Percentiles rank a stretch among this genome's conserved stretches.
phyloP scores from a whole-genome alignment of 108 stramenopile genomes.

The Skeletonema grethae region DNA sequence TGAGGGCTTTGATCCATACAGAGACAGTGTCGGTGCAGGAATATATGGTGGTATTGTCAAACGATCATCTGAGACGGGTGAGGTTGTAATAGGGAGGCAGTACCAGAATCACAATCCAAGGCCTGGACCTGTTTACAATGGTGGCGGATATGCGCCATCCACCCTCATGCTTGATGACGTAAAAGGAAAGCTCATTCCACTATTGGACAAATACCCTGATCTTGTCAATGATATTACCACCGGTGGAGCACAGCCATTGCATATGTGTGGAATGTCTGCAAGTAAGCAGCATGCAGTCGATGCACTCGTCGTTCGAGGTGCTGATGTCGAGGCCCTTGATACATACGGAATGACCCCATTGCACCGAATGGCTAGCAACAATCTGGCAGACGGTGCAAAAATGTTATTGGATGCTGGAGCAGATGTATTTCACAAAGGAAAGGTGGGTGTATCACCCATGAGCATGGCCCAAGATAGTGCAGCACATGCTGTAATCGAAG shows the following conservation, averaged over 20 bases:
- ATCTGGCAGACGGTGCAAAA: slow-evolving; percentile 72
- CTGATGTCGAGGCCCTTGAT: slow-evolving; percentile 68
- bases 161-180: slow-evolving; percentile 54
- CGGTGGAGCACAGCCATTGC: slow-evolving; percentile 83
- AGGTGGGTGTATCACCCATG: slow-evolving; percentile 25
- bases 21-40: slow-evolving; percentile 80
- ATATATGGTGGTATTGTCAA: slow-evolving; percentile 83
- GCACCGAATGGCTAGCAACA: slow-evolving; percentile 89
- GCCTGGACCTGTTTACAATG: slow-evolving; percentile 83
- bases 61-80: slow-evolving; percentile 52
- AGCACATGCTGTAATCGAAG: slow-evolving; percentile 29
- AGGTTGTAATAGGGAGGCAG: slow-evolving; percentile 68
- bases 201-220: slow-evolving; percentile 65
- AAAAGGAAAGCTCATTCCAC: slow-evolving; percentile 55
- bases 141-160: slow-evolving; percentile 71
- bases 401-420: slow-evolving; percentile 63
- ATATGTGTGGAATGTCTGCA: slow-evolving; percentile 80
- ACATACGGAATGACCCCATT: slow-evolving; percentile 84
- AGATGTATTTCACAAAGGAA: slow-evolving; percentile 37
- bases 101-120: slow-evolving; percentile 83
- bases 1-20: slow-evolving; percentile 85
- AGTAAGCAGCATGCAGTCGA: slow-evolving; percentile 56
- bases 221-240: slow-evolving; percentile 73
- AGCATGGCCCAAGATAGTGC: slow-evolving; percentile 32
- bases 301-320: slow-evolving; percentile 63